These are phyloP conservation scores for Aaosphaeria arxii DNA, from an alignment of 2,329 filamentous ascomycete species.

Conservation along the genomic window DNA sequence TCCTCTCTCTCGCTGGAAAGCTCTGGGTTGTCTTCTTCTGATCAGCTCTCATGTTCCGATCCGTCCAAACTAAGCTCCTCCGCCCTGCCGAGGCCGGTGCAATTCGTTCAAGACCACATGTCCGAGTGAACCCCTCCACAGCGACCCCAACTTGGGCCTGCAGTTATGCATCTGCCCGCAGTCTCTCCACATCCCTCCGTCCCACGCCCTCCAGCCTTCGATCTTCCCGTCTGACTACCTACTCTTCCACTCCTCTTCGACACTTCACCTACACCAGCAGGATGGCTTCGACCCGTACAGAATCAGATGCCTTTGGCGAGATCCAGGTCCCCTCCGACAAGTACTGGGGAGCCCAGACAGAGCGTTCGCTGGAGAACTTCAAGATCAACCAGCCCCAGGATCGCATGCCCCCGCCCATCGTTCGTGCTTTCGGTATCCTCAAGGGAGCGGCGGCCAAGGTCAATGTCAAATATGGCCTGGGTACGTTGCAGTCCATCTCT, in stretches of 20 bases:
- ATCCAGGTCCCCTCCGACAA: conserved; percentile 87
- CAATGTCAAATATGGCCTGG: conserved; percentile 89
- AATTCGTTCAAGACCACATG: conserved; percentile 35
- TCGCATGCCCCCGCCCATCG: conserved; percentile 90
- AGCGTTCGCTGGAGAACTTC: conserved; percentile 96
- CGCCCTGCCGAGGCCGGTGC: conserved; percentile 33
- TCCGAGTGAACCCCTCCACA: conserved; percentile 27
- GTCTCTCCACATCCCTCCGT: conserved; percentile 26
- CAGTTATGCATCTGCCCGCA: conserved; percentile 14
- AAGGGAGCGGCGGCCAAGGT: conserved; percentile 96
- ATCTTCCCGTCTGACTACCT: conserved; percentile 12
- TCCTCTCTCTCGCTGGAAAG: background rate
- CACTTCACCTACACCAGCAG: conserved; percentile 29
- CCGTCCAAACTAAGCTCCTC: conserved; percentile 27
- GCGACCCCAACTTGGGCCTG: conserved; percentile 4
- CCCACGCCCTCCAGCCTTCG: conserved; percentile 8
- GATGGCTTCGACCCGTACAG: conserved; percentile 64
- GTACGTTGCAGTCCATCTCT: conserved; percentile 46
- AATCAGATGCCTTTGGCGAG: conserved; percentile 97
- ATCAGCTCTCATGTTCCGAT: conserved; percentile 30
- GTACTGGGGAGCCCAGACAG: conserved; percentile 98
- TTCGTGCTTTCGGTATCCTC: conserved; percentile 92
- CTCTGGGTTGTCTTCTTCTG: background rate
- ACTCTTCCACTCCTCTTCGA: conserved; percentile 18
- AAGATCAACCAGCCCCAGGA: conserved; percentile 99